Base-by-base conservation (phyloP, 2,329 filamentous ascomycete genomes). In the Fusarium azukiicola region DNA sequence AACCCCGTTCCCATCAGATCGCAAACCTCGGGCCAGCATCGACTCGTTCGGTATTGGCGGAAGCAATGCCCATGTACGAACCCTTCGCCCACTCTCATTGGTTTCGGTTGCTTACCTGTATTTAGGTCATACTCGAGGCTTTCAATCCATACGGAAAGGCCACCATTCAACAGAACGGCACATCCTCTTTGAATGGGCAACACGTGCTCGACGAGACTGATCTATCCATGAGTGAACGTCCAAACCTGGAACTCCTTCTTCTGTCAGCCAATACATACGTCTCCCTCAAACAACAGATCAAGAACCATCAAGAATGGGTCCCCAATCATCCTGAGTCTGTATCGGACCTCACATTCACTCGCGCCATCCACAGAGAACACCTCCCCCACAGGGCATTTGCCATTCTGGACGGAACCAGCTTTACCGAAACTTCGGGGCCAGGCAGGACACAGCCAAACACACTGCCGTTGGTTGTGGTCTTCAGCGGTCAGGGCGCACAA, bases 21-120 rank as follows among this genome's bases (percentile, higher is more conserved):
- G 72, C 0, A 44, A 38, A 2, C 64, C 73, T 0, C 69, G 81
- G n/a, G 74, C 77, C 7, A 81, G 79, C 36, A 73, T 85, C 73
- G 84, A 85, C 76, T 82, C 83, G 7, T 85, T 85, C 21, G 84
- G 83, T 1, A 84, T 82, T 12, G 83, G 84, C 0, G 84, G 84
- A 5, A 79, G 79, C 6, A 85, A 85, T 23, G 78, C 78, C 1
- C 84, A 85, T 46, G 56, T 63, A 38, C 52, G 40, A 32, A n/a
- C 38, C 32, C 38, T 32, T 42, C 58, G 58, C 21, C 46, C 16
- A 8, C 21, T 12, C 14, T 61, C 44, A 61, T 52, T 36, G 13
- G 10, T 14, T 36, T 40, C 6, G 10, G 4, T 64, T 69, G 12
- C 69, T 76, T 73, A 74, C 54, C n/a, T 13, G n/a, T 64, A 36